Conservation (phyloP, 495 filamentous ascomycete species). For the Umbilicaria muhlenbergii region DNA sequence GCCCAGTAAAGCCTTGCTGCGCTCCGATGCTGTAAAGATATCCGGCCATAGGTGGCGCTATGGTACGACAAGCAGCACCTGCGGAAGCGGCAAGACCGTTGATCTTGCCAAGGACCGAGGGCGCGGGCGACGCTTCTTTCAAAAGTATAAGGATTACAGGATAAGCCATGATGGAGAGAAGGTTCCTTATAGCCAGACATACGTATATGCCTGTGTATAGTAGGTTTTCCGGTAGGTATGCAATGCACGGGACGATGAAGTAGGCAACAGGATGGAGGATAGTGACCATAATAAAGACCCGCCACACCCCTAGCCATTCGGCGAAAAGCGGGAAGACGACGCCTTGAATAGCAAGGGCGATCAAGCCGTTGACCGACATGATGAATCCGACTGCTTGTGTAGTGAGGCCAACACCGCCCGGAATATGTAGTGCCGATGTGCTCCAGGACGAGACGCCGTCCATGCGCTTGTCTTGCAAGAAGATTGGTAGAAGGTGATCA, state of each 20-base stretch:
- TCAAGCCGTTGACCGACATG: slow-evolving; percentile 64
- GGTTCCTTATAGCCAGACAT: slow-evolving; percentile 55
- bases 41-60: slow-evolving; percentile 62
- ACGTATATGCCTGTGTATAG: slow-evolving; percentile 56
- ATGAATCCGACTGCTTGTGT: slow-evolving; percentile 61
- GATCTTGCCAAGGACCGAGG: slow-evolving; percentile 53
- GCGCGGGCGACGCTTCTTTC: slow-evolving; percentile 64
- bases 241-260: slow-evolving; percentile 55
- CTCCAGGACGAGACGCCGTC: slow-evolving; percentile 12
- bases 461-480: slow-evolving; percentile 52
- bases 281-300: slow-evolving; percentile 56
- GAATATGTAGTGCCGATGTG: slow-evolving; percentile 37
- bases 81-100: slow-evolving; percentile 71
- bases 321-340: slow-evolving; percentile 59
- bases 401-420: slow-evolving; percentile 60
- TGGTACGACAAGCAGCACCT: slow-evolving; percentile 59
- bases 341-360: slow-evolving; percentile 65
- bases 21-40: slow-evolving; percentile 56
- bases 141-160: slow-evolving; percentile 68
- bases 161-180: slow-evolving; percentile 62
- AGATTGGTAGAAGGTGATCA: slow-evolving; percentile 72
- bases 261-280: slow-evolving; percentile 63
- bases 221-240: slow-evolving; percentile 39
- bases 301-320: slow-evolving; percentile 56
- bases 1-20: slow-evolving; percentile 49